Conservation (phyloP, 495 filamentous ascomycete species). For the Talaromyces adpressus region DNA sequence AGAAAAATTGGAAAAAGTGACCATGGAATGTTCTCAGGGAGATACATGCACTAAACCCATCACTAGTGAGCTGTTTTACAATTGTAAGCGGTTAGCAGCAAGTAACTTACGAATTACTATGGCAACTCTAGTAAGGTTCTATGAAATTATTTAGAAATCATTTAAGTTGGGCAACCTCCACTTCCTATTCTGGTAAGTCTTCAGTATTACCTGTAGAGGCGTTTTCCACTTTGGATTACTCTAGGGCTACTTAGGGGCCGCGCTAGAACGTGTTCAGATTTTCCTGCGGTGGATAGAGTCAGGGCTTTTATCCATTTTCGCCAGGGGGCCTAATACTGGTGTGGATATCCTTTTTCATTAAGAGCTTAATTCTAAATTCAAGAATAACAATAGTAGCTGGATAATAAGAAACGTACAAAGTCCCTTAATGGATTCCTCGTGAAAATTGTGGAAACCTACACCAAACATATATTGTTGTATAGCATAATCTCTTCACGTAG, state of each 20-base stretch:
- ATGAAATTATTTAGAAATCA: no score
- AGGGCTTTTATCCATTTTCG: background rate
- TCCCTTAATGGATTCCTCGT: background rate
- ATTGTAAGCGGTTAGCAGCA: no score
- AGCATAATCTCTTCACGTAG: background rate
- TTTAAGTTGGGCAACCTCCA: background rate
- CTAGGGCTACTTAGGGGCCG: background rate
- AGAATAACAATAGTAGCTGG: no score
- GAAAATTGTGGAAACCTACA: background rate
- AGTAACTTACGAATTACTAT: no score
- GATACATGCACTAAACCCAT: no score
- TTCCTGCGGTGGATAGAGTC: background rate
- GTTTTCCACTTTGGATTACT: background rate
- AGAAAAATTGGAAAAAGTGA: no score
- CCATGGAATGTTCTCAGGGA: no score
- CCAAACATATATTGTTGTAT: background rate
- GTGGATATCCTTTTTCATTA: background rate
- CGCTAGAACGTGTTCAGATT: background rate
- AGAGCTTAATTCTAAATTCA: no score
- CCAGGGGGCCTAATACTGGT: background rate
- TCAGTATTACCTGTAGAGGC: background rate
- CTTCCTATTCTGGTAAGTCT: background rate
- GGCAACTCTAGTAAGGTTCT: no score
- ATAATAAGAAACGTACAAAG: background rate
- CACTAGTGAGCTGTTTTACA: no score